phyloP scores from a whole-genome alignment of 345 rosid genomes.

The Lepidium didymum region DNA sequence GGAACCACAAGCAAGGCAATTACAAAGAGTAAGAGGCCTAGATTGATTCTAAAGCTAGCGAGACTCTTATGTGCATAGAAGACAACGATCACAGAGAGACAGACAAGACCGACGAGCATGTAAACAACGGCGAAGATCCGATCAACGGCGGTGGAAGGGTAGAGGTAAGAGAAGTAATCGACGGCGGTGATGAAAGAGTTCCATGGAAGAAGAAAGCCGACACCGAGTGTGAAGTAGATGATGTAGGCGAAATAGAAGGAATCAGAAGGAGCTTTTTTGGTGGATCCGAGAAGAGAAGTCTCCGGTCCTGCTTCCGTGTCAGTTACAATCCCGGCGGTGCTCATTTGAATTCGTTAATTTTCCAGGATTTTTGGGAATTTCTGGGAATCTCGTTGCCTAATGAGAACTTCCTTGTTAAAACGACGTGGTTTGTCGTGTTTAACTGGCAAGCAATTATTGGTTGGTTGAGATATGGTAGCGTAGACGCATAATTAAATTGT shows the following conservation, averaged over 20 bases:
- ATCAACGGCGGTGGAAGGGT: constrained; percentile 81
- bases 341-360: constrained; percentile 28
- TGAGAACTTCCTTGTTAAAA: not conserved
- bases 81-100: constrained; percentile 52
- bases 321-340: constrained; percentile 23
- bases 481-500: no score
- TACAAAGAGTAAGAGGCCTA: constrained; percentile 55
- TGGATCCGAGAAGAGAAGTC: constrained; percentile 39
- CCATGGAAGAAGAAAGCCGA: constrained; percentile 96
- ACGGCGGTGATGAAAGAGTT: constrained; percentile 97
- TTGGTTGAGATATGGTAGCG: no score
- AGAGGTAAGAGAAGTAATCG: constrained; percentile 89
- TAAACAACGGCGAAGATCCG: constrained; percentile 82
- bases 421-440: not conserved
- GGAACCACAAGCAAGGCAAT: constrained; percentile 67
- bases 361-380: not conserved
- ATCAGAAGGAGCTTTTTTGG: constrained; percentile 46
- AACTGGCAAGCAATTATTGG: no score
- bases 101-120: constrained; percentile 56
- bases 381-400: constrained; percentile 13
- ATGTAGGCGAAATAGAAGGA: constrained; percentile 69
- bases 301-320: constrained; percentile 41
- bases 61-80: constrained; percentile 62
- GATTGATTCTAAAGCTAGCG: constrained; percentile 68
- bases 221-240: constrained; percentile 77